A percentile compares a stretch with the other conserved stretches of the same genome.
phyloP scores from a whole-genome alignment of 495 filamentous ascomycete genomes.

The Hypoxylon lenormandii region DNA sequence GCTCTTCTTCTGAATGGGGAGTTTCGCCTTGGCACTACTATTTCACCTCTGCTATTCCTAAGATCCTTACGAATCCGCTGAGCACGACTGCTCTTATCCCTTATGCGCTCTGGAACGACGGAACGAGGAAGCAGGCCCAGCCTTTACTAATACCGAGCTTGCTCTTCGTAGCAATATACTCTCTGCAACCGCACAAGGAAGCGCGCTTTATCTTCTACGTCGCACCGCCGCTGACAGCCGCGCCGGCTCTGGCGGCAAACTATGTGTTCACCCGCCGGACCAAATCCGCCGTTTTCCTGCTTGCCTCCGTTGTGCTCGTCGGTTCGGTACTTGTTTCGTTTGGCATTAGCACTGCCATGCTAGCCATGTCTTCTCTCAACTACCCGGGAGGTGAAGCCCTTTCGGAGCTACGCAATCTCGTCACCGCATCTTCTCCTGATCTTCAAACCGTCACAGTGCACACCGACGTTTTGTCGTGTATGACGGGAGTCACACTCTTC shows the following conservation, averaged over 20 bases:
- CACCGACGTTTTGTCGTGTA: conserved; percentile 87
- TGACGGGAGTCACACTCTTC: conserved; percentile 94
- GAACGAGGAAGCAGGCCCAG: conserved; percentile 54
- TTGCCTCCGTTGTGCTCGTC: conserved; percentile 68
- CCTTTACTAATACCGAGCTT: conserved; percentile 74
- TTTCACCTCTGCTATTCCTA: conserved; percentile 80
- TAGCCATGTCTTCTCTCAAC: conserved; percentile 80
- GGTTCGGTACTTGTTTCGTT: conserved; percentile 71
- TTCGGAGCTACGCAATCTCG: conserved; percentile 64
- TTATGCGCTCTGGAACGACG: conserved; percentile 67
- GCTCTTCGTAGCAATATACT: conserved; percentile 82
- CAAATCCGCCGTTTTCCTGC: conserved; percentile 68
- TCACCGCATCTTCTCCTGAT: conserved; percentile 53
- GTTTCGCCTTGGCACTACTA: conserved; percentile 87
- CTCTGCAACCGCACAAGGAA: conserved; percentile 91
- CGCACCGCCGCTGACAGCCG: conserved; percentile 81
- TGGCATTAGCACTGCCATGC: conserved; percentile 69
- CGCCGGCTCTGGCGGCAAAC: conserved; percentile 77
- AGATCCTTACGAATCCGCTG: conserved; percentile 83
- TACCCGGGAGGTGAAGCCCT: conserved; percentile 87
- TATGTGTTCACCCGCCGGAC: conserved; percentile 76
- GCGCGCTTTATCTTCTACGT: conserved; percentile 94
- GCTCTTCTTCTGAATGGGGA: conserved; percentile 84
- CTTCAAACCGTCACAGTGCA: conserved; percentile 67
- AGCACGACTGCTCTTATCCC: conserved; percentile 73